Evolutionary conservation across 176 grass and related monocot species (phyloP), one percentile per base, ranked within the genome.

Genomic region (Oryza longistaminata): DNA sequence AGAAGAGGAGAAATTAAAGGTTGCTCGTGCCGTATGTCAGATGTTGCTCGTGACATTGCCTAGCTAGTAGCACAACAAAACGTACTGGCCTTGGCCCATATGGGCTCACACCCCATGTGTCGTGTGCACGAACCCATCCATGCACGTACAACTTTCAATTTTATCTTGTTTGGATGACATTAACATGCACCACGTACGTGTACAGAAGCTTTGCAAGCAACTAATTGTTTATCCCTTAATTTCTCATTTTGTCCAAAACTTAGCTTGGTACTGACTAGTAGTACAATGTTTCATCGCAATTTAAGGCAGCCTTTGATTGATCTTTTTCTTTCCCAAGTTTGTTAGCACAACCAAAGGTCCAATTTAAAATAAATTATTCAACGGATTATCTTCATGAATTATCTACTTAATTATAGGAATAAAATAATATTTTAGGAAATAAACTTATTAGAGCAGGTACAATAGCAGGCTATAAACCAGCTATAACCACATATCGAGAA

Each of bases 31-130:
- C 74, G 37, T 62, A 62, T 79, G 75, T 79, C 83, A 86, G 83
- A 79, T 33, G 21, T 33, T 0, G 39, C 75, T 86, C 84, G 84
- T 79, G 75, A 29, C 84, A 25, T 7, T 79, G 67, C 68, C 84
- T 12, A 3, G 24, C 52, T 31, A 64, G 39, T 45, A 25, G 50
- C 83, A 35, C 75, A 78, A 21, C 83, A 72, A 11, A 64, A 49
- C 25, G 67, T 86, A 73, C 84, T 72, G 52, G 66, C 26, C 75
- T 46, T 79, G 83, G 83, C 83, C 75, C 61, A 26, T 55, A 61
- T 26, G 75, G 35, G 35, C 75, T 78, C 58, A 75, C 46, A 44
- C 75, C 75, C 75, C 58, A 78, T 17, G 75, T 64, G 34, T 25
- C 53, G 21, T 43, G 13, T 11, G 12, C 25, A 43, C 19, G 5